Evolutionary conservation across 1,139 yeast genomes (phyloP), one percentile per base, ranked within the genome.

Genomic region (Pichia sp.): DNA sequence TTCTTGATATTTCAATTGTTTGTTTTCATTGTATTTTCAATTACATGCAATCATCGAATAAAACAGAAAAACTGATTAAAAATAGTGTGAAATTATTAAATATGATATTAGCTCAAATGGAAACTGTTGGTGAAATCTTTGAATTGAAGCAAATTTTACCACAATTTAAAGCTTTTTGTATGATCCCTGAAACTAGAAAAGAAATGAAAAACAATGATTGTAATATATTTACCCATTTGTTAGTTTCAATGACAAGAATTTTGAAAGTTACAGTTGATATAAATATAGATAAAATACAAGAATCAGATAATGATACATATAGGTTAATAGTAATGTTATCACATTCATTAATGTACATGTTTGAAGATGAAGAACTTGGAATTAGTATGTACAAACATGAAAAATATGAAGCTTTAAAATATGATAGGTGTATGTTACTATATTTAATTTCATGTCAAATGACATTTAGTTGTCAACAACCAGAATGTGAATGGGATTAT

Each of bases 1-100:
- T 31, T 6, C 19, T 45, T 13, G 48, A 45, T 35, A 31, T 45
- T n/a, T 30, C 40, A 9, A 33, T 45, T 37, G 48, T 45, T 6
- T 38, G 48, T 29, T 45, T 45, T 21, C 48, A 45, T 18, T 45
- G 45, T 21, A 20, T 39, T 15, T 41, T 45, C 27, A 42, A 42
- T 29, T 31, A 27, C 13, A 35, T 37, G 31, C 25, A 38, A 21
- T 22, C 34, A 2, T 15, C 22, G 2, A 31, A 35, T 3, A 31
- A 24, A 3, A 19, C 23, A 11, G 25, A 23, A 9, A 18, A 21
- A 11, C 13, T 24, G 8, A 26, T 35, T 4, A 13, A 20, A 11
- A 11, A 28, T 3, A 19, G 28, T 11, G 10, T 42, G 5, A 21
- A 23, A 6, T 10, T 42, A 13, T 39, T 42, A 14, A 37, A 15